Base-by-base conservation (phyloP, 306 rosid genomes). In the Betula pendula region DNA sequence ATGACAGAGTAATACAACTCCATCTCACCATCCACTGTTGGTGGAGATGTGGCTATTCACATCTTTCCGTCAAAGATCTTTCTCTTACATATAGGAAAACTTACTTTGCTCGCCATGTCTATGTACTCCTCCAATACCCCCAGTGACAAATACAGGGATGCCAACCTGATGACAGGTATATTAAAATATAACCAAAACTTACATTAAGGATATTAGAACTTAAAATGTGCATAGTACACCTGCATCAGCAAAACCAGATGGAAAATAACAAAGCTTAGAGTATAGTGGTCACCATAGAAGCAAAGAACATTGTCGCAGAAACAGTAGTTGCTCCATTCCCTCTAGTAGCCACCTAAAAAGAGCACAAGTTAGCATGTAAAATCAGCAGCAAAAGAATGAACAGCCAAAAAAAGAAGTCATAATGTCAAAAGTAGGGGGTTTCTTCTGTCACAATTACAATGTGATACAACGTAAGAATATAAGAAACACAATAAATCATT, bases 41-140 rank as follows among this genome's bases (percentile, higher is more conserved):
- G 29, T 8, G 60, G 60, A 29, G 33, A 29, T 29, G 33, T 29
- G 33, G 33, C 33, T 29, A 29, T 29, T 29, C 33, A 29, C 33
- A 29, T 29, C 33, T 29, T 29, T 20, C 60, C 29, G 17, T 53
- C 29, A 53, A n/a, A 53, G 27, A 24, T n/a, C 13, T 53, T 20
- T 53, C 29, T 53, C 60, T 53, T 53, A 79, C 14, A 38, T 17
- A 27, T 22, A 77, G 74, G 75, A 76, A 70, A 81, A 74, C 97
- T 11, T 88, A 94, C 96, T 90, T n/a, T 80, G 51, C 81, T 92
- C 93, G 40, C 96, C 93, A 66, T 92, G 92, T 73, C 95, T 87
- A 84, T 92, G 97, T 27, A 95, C 98, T 80, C 98, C 98, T 71
- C 98, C 98, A 58, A 92, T 87, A 19, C 98, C 97, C 29, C 98